Base-by-base conservation (phyloP, 2,329 filamentous ascomycete species). In the Exophiala alcalophila region DNA sequence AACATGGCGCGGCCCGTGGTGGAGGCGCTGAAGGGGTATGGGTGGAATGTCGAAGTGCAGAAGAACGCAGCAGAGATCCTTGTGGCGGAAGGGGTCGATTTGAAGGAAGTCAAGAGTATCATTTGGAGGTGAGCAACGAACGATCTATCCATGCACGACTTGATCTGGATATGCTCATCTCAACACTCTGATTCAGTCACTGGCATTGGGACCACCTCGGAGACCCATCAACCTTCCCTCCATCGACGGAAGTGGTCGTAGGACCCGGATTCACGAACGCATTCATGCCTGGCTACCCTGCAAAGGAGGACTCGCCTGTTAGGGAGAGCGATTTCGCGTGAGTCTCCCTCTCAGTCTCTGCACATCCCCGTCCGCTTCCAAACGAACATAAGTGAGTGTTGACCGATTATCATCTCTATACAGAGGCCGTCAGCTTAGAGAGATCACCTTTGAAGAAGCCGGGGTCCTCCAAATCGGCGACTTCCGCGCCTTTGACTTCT, bases 191-290 rank as follows among this genome's bases (percentile, higher is more conserved):
- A 14, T 19, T 32, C 20, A 53, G 50, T 34, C 54, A 56, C 24
- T 49, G 43, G 42, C 53, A 55, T 30, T 55, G 39, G 33, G 53
- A 55, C 20, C 52, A 54, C 15, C 45, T 49, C 11, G 49, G 53
- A 3, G 47, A 51, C 14, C 43, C 47, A 5, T 51, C 49, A 3
- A 48, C 41, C 1, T 56, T 49, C 37, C 46, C 46, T 10, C 2
- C 21, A 3, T 30, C 41, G n/a, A 74, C 73, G 0, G 64, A 70
- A 9, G 54, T 80, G 1, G 51, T 78, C 16, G 74, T 78, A 4
- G 76, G 76, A 0, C 69, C 74, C 0, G 74, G 75, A 0, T 72
- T 77, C 57, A 71, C 67, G 34, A 47, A 65, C 2, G 59, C 58
- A 0, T 67, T 72, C 52, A 53, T 69, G 2, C 75, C 74, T 0